Evolutionary conservation across 2,329 filamentous ascomycete species (phyloP).

Genomic region (Alternaria gansuensis): DNA sequence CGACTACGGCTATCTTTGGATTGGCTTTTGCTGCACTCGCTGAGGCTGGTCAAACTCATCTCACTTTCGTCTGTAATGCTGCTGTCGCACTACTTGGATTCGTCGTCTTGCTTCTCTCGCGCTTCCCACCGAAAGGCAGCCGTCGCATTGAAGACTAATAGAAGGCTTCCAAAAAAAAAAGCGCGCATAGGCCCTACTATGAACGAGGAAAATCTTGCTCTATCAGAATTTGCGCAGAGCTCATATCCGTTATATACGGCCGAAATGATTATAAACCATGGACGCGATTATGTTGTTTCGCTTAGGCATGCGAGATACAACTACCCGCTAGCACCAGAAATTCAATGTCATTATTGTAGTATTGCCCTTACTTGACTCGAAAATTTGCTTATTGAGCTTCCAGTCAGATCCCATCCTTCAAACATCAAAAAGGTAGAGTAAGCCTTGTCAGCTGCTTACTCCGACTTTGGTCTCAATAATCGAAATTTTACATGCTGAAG

Average conservation of each 20-base stretch:
- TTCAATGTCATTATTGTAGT: not conserved
- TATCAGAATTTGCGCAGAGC: not conserved
- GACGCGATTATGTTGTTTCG: not conserved
- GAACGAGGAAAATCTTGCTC: not conserved
- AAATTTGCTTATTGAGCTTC: not conserved
- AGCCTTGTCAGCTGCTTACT: constrained; percentile 9
- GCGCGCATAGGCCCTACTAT: not conserved
- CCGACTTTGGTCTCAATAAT: not conserved
- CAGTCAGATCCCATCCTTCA: not conserved
- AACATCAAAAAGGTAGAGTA: not conserved
- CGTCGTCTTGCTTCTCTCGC: constrained; percentile 56
- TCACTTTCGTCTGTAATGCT: constrained; percentile 74
- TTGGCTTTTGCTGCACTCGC: constrained; percentile 72
- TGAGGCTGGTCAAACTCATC: constrained; percentile 64
- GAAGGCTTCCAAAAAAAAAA: accelerated
- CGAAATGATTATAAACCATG: not conserved
- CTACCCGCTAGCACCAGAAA: not conserved
- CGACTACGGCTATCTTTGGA: constrained; percentile 71
- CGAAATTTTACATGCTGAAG: not conserved
- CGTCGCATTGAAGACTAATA: constrained; percentile 8
- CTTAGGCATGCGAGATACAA: not conserved
- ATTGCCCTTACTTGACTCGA: not conserved
- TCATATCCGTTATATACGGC: not conserved
- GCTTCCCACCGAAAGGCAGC: constrained; percentile 58
- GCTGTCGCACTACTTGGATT: constrained; percentile 64